phyloP scores from a whole-genome alignment of 2,329 filamentous ascomycete genomes.

The Pyricularia pennisetigena region DNA sequence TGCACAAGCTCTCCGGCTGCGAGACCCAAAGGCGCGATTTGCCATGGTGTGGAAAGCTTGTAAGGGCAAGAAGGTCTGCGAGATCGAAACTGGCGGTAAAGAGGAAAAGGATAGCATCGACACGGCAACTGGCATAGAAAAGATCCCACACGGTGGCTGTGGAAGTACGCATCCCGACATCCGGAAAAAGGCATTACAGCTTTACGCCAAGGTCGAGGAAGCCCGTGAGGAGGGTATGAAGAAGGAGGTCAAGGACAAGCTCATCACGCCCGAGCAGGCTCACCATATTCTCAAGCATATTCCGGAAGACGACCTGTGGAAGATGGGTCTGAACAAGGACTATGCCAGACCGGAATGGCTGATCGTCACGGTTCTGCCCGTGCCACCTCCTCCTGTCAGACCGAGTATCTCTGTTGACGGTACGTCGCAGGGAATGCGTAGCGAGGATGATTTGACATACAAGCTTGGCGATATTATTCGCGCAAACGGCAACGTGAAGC shows the following conservation, averaged over 20 bases:
- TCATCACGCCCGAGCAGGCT: conserved; percentile 75
- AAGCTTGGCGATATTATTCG: conserved; percentile 98
- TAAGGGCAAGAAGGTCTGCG: conserved; percentile 79
- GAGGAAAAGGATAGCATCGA: conserved; percentile 49
- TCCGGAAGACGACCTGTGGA: conserved; percentile 65
- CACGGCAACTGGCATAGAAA: background rate
- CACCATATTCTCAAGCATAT: conserved; percentile 83
- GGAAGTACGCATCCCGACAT: conserved; percentile 86
- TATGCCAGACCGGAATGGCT: conserved; percentile 98
- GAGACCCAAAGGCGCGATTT: conserved; percentile 92
- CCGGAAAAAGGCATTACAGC: conserved; percentile 74
- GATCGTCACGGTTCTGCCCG: conserved; percentile 88
- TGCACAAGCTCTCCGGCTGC: conserved; percentile 66
- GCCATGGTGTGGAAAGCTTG: conserved; percentile 86
- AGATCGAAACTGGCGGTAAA: conserved; percentile 58
- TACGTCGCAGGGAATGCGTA: conserved; percentile 81
- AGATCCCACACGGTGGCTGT: conserved; percentile 66
- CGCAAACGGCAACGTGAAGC: conserved; percentile 88
- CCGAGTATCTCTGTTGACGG: conserved; percentile 97
- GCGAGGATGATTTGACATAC: conserved; percentile 98
- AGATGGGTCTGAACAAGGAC: conserved; percentile 87
- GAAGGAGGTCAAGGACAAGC: conserved; percentile 62
- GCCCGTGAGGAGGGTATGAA: conserved; percentile 68
- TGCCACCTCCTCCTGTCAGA: conserved; percentile 89
- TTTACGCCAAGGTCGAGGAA: conserved; percentile 67